phyloP scores from a whole-genome alignment of 345 rosid species.

The Cochlearia excelsa region DNA sequence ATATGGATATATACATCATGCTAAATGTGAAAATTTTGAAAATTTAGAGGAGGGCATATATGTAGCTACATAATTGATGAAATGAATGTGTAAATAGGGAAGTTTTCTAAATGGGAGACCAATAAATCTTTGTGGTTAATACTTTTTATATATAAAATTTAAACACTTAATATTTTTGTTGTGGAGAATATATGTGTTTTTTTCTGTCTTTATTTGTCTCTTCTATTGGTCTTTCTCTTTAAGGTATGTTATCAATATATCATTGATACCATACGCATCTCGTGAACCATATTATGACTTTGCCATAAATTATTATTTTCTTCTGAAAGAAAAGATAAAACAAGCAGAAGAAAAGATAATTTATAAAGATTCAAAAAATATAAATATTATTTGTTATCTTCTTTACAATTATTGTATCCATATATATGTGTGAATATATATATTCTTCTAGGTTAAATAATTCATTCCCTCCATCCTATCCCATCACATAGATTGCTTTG shows the following conservation, averaged over 20 bases:
- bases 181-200: slow-evolving; percentile 32
- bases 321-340: slow-evolving; percentile 17
- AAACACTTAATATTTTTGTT: slow-evolving; percentile 1
- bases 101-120: slow-evolving; percentile 39
- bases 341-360: slow-evolving; percentile 21
- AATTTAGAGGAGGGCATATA: slow-evolving; percentile 17
- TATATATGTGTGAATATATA: slow-evolving; percentile 22
- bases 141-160: slow-evolving; percentile 4
- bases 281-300: slow-evolving; percentile 42
- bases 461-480: slow-evolving; percentile 9
- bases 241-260: slow-evolving; percentile 31
- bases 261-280: slow-evolving; percentile 33
- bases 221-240: slow-evolving; percentile 31
- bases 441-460: slow-evolving; percentile 16
- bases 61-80: not conserved
- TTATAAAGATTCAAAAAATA: too few species aligned
- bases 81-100: slow-evolving; percentile 22
- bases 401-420: not conserved
- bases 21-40: not conserved
- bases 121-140: slow-evolving; percentile 26
- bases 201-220: slow-evolving; percentile 37
- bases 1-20: too few species aligned
- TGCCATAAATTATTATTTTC: slow-evolving; percentile 12
- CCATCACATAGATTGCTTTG: slow-evolving; percentile 15
- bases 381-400: slow-evolving; percentile 1